Evolutionary conservation across 129 eudicot species (phyloP), one percentile per base, ranked within the genome.

Genomic region (Lactuca saligna): DNA sequence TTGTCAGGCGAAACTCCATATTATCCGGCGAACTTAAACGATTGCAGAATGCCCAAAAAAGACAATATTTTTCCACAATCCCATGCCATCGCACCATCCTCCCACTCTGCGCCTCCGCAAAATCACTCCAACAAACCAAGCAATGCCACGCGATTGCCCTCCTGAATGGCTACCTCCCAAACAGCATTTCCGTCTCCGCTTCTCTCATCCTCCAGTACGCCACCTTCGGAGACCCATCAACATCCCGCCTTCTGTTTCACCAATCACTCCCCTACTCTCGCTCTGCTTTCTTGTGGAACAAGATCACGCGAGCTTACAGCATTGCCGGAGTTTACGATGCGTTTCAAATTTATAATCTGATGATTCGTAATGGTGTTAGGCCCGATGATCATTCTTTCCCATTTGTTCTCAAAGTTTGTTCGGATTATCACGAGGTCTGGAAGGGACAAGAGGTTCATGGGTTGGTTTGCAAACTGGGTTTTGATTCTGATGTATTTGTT

Each of bases 371-470:
- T 34, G 81, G 75, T 20, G 48, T 76, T 39, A 49, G 32, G 34
- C 88, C 96, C 39, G 91, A 88, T 74, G 81, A 88, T 78, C 84
- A 87, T 72, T 83, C 92, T 6, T 83, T 81, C 56, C 95, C 97
- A 33, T 85, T 87, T 62, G 84, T 88, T 62, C 61, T 91, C 3
- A 88, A 91, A 73, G 93, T 88, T 13, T 83, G 93, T 58, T 81
- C 88, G 17, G 88, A 80, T 1, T 83, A 77, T 8, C 54, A 57
- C 51, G 61, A 83, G 79, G 69, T 81, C 41, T 17, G 75, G 69
- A 77, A 78, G 14, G 91, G 90, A 7, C 34, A 77, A 77, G 96
- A 88, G 68, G 42, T 91, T 71, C 96, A 88, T 74, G 68, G 69
- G 14, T 42, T 71, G 34, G 82, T 85, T 71, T 74, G 42, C 5